Conservation (phyloP, 2,329 filamentous ascomycete genomes). For the Penicillium sp. region DNA sequence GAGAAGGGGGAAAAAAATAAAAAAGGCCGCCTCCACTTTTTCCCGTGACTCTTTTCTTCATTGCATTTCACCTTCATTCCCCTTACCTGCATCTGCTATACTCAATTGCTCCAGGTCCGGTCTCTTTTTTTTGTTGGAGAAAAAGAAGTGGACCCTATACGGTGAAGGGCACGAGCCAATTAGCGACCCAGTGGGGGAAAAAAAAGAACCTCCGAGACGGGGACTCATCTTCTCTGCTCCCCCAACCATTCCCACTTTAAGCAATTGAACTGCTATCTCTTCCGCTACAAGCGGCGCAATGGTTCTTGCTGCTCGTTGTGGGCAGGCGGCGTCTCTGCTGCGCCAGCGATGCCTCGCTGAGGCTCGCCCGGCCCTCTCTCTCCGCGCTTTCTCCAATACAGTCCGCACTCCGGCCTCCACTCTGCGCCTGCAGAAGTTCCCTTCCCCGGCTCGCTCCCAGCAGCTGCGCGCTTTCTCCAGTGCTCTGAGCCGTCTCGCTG, state of each 20-base stretch:
- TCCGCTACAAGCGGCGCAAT: slow-evolving; percentile 39
- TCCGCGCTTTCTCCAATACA: slow-evolving; percentile 40
- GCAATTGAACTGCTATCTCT: slow-evolving; percentile 20
- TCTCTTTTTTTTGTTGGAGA: slow-evolving; percentile 2
- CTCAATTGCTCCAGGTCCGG: slow-evolving; percentile 1
- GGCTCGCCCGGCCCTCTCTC: slow-evolving; percentile 34
- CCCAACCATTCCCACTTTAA: slow-evolving; percentile 3
- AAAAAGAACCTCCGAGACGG: slow-evolving; percentile 25
- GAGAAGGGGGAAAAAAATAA: neutral
- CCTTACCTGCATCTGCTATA: slow-evolving; percentile 2
- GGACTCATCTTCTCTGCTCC: slow-evolving; percentile 21
- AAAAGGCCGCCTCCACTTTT: neutral
- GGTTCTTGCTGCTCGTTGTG: slow-evolving; percentile 47
- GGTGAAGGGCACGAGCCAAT: slow-evolving; percentile 24
- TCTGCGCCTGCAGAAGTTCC: slow-evolving; percentile 38
- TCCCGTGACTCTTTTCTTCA: neutral
- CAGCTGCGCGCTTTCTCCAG: slow-evolving; percentile 45
- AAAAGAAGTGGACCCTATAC: slow-evolving; percentile 24
- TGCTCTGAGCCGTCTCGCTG: slow-evolving; percentile 39
- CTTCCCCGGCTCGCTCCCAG: slow-evolving; percentile 40
- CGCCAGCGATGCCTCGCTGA: slow-evolving; percentile 43
- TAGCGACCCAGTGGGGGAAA: slow-evolving; percentile 19
- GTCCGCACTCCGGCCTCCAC: slow-evolving; percentile 31
- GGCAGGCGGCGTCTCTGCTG: slow-evolving; percentile 42
- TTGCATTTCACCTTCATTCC: slow-evolving; percentile 5